Conservation (phyloP, 1,139 yeast genomes). For the Geotrichum klebahnii region DNA sequence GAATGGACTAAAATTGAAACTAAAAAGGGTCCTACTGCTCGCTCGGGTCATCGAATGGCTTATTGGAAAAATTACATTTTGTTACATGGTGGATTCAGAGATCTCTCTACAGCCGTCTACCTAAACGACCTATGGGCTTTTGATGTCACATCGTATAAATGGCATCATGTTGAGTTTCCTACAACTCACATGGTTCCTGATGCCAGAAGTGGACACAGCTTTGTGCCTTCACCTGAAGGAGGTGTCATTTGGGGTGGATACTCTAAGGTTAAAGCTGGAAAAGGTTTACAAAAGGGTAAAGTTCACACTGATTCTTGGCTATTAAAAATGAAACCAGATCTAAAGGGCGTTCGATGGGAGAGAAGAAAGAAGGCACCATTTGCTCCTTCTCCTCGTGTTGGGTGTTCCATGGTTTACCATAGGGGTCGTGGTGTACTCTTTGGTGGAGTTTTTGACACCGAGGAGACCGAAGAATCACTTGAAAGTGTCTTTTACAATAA, state of each 20-base stretch:
- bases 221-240: conserved; percentile 78
- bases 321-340: conserved; percentile 79
- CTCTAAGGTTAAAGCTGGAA: conserved; percentile 84
- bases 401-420: conserved; percentile 84
- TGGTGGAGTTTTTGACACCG: conserved; percentile 94
- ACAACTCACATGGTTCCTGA: conserved; percentile 78
- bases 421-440: conserved; percentile 89
- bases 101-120: conserved; percentile 77
- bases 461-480: conserved; percentile 88
- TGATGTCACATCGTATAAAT: conserved; percentile 81
- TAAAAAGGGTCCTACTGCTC: conserved; percentile 71
- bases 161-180: conserved; percentile 89
- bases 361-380: conserved; percentile 84
- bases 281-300: conserved; percentile 87
- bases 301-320: conserved; percentile 87
- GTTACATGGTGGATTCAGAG: conserved; percentile 89
- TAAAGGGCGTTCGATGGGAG: conserved; percentile 80
- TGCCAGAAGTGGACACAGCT: conserved; percentile 89
- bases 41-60: conserved; percentile 90
- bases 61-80: conserved; percentile 87
- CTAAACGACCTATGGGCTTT: conserved; percentile 86
- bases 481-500: conserved; percentile 82
- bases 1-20: conserved; percentile 88
- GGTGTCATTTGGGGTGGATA: conserved; percentile 91
- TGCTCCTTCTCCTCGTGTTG: conserved; percentile 90